Evolutionary conservation across 2,329 filamentous ascomycete species (phyloP).

Genomic region (Parastagonospora nodorum): DNA sequence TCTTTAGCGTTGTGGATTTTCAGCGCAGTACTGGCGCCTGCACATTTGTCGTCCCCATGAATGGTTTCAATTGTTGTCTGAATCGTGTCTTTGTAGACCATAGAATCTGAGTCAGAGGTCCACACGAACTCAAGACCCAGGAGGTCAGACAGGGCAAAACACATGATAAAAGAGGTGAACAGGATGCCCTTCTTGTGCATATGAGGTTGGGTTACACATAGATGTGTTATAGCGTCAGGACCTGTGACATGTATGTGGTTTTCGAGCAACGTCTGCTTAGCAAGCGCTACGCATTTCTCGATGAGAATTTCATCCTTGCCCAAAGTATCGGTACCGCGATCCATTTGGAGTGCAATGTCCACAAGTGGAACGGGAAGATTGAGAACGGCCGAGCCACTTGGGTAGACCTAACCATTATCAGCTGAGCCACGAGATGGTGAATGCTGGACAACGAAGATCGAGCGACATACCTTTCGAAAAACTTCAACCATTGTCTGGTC

Average conservation of each 20-base stretch:
- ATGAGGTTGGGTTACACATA: conserved; percentile 46
- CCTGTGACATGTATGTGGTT: background rate
- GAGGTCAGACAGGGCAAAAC: conserved; percentile 38
- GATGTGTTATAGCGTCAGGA: conserved; percentile 11
- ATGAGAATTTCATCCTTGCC: conserved; percentile 19
- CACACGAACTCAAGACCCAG: conserved; percentile 44
- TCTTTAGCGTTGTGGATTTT: conserved; percentile 37
- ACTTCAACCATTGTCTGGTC: conserved; percentile 38
- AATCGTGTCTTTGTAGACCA: conserved; percentile 37
- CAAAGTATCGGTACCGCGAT: background rate
- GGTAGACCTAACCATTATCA: background rate
- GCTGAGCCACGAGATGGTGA: no score
- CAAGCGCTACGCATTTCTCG: conserved; percentile 16
- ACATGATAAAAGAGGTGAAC: conserved; percentile 46
- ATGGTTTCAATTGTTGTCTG: conserved; percentile 36
- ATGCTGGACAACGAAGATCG: no score
- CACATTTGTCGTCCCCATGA: conserved; percentile 38
- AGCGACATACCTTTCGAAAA: conserved; percentile 24
- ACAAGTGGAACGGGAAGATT: conserved; percentile 2
- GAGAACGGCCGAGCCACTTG: background rate
- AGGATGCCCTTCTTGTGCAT: conserved; percentile 49
- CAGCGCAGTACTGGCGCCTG: conserved; percentile 41
- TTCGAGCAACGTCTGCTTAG: conserved; percentile 3
- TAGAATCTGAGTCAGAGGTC: conserved; percentile 46
- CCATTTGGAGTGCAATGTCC: conserved; percentile 7